phyloP scores from a whole-genome alignment of 768 basidiomycete species.

The Boletus eberwhitei region DNA sequence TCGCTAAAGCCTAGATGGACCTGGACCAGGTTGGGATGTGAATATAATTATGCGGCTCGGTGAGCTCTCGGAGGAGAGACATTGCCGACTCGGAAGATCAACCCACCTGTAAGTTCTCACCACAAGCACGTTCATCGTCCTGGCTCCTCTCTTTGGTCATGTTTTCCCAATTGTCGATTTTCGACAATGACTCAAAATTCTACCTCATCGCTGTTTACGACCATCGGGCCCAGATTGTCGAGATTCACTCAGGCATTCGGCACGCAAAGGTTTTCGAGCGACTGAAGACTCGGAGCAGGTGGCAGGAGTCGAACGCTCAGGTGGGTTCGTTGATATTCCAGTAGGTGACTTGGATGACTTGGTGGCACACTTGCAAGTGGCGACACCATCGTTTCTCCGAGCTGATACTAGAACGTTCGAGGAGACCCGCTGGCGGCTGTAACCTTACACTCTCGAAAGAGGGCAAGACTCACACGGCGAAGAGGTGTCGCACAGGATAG shows the following conservation, averaged over 20 bases:
- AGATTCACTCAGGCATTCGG: constrained; percentile 39
- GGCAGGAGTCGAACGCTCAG: constrained; percentile 7
- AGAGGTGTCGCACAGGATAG: too few species aligned
- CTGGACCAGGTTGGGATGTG: neutral
- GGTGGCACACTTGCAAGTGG: neutral
- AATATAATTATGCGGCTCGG: neutral
- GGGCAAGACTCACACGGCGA: too few species aligned
- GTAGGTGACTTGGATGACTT: neutral
- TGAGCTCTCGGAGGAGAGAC: neutral
- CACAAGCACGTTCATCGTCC: constrained; percentile 51
- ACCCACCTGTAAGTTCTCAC: constrained; percentile 48
- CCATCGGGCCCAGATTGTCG: constrained; percentile 62
- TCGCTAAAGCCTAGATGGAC: constrained; percentile 9
- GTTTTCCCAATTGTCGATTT: constrained; percentile 62
- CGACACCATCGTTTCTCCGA: neutral
- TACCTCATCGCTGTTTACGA: constrained; percentile 67
- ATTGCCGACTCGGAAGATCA: neutral
- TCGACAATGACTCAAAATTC: constrained; percentile 19
- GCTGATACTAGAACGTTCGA: neutral
- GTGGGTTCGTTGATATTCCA: constrained; percentile 6
- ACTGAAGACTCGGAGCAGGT: constrained; percentile 4
- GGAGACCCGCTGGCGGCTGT: neutral
- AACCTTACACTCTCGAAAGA: too few species aligned
- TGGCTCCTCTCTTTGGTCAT: constrained; percentile 58
- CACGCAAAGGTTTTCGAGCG: constrained; percentile 6